Percentiles rank a stretch among this genome's conserved stretches.
phyloP scores from a whole-genome alignment of 2,329 filamentous ascomycete species.

The Neocatenulostroma microsporum region DNA sequence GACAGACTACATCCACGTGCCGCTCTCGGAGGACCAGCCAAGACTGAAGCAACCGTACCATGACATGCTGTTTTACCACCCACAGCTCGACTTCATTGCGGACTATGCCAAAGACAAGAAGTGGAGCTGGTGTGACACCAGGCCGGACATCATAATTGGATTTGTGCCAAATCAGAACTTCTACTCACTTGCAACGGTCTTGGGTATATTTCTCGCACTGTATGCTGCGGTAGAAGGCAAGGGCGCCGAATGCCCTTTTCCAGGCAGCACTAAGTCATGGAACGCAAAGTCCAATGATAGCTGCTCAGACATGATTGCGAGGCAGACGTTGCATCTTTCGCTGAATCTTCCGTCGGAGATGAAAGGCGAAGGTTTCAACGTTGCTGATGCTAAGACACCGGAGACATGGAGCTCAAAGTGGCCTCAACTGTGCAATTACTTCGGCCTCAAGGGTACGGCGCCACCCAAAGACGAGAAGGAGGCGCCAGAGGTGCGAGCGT shows the following conservation, averaged over 20 bases:
- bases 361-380: slow-evolving; percentile 20
- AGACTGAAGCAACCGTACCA: slow-evolving; percentile 24
- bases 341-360: slow-evolving; percentile 8
- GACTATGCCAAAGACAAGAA: slow-evolving; percentile 25
- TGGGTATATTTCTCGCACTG: slow-evolving; percentile 30
- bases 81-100: slow-evolving; percentile 30
- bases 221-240: slow-evolving; percentile 29
- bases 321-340: slow-evolving; percentile 18
- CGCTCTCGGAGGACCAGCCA: slow-evolving; percentile 26
- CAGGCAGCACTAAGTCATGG: slow-evolving; percentile 28
- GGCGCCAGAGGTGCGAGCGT: slow-evolving; percentile 28
- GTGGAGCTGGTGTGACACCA: slow-evolving; percentile 33
- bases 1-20: slow-evolving; percentile 29
- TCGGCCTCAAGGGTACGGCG: slow-evolving; percentile 17
- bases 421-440: slow-evolving; percentile 18
- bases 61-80: slow-evolving; percentile 31
- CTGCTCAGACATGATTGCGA: slow-evolving; percentile 29
- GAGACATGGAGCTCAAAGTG: slow-evolving; percentile 19
- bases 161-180: slow-evolving; percentile 33
- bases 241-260: slow-evolving; percentile 29
- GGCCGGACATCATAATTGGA: slow-evolving; percentile 31
- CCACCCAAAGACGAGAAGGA: slow-evolving; percentile 15
- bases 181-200: slow-evolving; percentile 25
- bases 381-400: slow-evolving; percentile 17
- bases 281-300: slow-evolving; percentile 28